These are phyloP conservation scores for Blastocystis hominis DNA, from an alignment of 352 stramenopile genomes.

Conservation along the genomic window DNA sequence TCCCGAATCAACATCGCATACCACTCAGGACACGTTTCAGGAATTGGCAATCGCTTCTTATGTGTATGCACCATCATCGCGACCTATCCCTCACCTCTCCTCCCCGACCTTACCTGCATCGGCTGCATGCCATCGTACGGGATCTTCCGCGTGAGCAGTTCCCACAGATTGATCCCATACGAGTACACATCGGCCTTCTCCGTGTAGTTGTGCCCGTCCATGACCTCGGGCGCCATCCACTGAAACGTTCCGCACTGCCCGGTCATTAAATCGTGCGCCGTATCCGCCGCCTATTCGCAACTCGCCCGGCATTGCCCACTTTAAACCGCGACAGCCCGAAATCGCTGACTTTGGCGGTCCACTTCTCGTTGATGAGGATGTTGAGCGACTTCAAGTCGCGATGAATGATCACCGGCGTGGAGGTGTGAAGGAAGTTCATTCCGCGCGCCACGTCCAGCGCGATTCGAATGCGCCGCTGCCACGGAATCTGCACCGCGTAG, in stretches of 20 bases:
- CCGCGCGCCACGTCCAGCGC: conserved; percentile 74
- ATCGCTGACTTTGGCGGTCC: conserved; percentile 77
- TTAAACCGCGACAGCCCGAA: conserved; percentile 66
- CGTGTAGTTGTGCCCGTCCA: conserved; percentile 73
- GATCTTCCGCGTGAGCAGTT: conserved; percentile 59
- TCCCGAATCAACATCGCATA: conserved; percentile 61
- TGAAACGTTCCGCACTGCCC: conserved; percentile 70
- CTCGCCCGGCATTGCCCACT: neutral
- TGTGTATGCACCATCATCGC: conserved; percentile 57
- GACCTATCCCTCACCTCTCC: conserved; percentile 7
- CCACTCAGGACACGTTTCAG: conserved; percentile 50
- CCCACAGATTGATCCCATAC: conserved; percentile 62
- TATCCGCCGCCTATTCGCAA: neutral
- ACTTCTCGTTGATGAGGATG: conserved; percentile 74
- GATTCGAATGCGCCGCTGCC: conserved; percentile 74
- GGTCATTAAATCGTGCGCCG: conserved; percentile 54
- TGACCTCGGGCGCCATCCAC: conserved; percentile 79
- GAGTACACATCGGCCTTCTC: conserved; percentile 71
- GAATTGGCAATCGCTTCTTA: conserved; percentile 58
- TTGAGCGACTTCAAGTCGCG: conserved; percentile 78
- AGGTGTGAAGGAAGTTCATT: conserved; percentile 81
- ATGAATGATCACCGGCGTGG: conserved; percentile 74
- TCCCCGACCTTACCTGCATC: conserved; percentile 53
- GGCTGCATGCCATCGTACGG: conserved; percentile 62
- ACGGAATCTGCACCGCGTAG: conserved; percentile 72